A percentile compares a stretch with the other conserved stretches of the same genome.
Evolutionary conservation across 768 basidiomycete species (phyloP).

Genomic region (Guyanaporus albipodus): DNA sequence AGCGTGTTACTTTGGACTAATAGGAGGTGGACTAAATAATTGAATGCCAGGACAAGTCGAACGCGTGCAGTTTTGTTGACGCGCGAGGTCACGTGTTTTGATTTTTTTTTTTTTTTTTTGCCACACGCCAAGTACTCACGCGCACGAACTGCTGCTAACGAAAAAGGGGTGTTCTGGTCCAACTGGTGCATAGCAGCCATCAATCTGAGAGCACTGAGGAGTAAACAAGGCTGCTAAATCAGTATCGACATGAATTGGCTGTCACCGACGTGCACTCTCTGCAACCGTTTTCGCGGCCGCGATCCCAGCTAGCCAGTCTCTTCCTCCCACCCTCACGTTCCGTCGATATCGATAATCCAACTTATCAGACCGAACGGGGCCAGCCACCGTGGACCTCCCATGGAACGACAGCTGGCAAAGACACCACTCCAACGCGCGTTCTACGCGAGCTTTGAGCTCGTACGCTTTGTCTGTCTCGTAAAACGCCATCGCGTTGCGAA

Average conservation of each 20-base stretch:
- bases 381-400: not conserved
- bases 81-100: conserved; percentile 15
- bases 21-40: not conserved
- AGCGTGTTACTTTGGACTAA: conserved; percentile 11
- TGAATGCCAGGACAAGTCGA: not conserved
- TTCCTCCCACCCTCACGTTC: conserved; percentile 10
- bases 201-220: not conserved
- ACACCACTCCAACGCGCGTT: conserved; percentile 64
- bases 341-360: conserved; percentile 23
- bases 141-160: too few relatives aligned
- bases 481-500: conserved; percentile 67
- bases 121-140: too few relatives aligned
- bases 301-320: conserved; percentile 16
- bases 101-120: too few relatives aligned
- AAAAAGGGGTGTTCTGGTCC: too few relatives aligned
- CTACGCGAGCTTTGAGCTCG: conserved; percentile 56
- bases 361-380: not conserved
- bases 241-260: not conserved
- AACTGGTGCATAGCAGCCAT: too few relatives aligned
- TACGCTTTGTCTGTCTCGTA: conserved; percentile 47
- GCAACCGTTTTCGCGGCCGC: conserved; percentile 20
- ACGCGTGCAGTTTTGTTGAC: not conserved
- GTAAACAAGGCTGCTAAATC: conserved; percentile 1
- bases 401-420: conserved; percentile 40
- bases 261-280: conserved; percentile 4